Base-by-base conservation (phyloP, 768 basidiomycete species). In the Trametes villosa region DNA sequence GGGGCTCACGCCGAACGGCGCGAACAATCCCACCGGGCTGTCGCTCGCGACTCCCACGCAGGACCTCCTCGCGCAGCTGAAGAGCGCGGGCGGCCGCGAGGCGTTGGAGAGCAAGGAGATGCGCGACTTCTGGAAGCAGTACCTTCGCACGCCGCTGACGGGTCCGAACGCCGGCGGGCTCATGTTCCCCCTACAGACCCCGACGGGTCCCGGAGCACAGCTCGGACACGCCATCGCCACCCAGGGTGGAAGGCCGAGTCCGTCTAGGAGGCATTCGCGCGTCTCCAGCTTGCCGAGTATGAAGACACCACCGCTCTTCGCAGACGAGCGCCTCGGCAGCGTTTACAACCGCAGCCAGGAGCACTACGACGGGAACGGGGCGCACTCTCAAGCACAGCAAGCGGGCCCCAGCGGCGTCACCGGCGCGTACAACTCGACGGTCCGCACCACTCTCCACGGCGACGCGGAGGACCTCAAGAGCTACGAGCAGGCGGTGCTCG, bases 401-500 rank as follows among this genome's bases (percentile, higher is more conserved):
- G 52, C 46, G 57, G 12, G 31, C 11, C 49, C 44, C 57, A 17
- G 54, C 51, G 67, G 51, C 61, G 57, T 58, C 64, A 53, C 48
- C 62, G 60, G 30, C 61, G 70, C 49, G 57, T 44, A 57, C 67
- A 63, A 59, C 42, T 71, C 62, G 57, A 63, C 67, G 57, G 52
- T 53, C 71, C 72, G 55, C 69, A 68, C 67, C 49, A 71, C 72
- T 30, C 51, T 78, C 71, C 41, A 70, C 73, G 71, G 77, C 34
- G 34, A 36, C 38, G 68, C 77, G 42, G 90, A 92, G 15, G 90
- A 92, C 65, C 64, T 92, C 62, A 76, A 81, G 59, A 83, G 83
- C 57, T 92, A 92, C 59, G 87, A 91, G 68, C 88, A 87, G 41
- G 91, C 91, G 4, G 85, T 92, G 17, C 72, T 90, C 53, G 89